Evolutionary conservation across 441 rosid species (phyloP).

Genomic region (Erodium trifolium): DNA sequence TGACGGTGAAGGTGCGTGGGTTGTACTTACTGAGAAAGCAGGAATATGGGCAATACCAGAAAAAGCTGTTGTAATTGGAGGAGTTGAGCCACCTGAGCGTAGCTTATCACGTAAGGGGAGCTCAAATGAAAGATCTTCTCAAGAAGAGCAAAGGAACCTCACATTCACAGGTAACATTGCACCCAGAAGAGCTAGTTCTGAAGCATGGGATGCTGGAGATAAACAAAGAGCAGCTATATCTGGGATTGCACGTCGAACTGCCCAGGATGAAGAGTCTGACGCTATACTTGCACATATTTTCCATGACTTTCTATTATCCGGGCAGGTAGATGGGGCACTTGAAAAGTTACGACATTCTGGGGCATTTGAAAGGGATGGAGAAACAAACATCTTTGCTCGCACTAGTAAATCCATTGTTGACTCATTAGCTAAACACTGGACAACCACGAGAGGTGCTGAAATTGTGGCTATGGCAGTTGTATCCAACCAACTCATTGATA

Average conservation of each 20-base stretch:
- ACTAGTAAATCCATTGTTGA: conserved; percentile 81
- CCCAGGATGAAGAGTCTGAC: conserved; percentile 86
- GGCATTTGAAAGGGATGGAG: conserved; percentile 92
- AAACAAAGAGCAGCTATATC: conserved; percentile 41
- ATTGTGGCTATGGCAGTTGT: conserved; percentile 67
- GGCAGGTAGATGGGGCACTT: conserved; percentile 55
- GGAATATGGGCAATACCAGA: conserved; percentile 98
- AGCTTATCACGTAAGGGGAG: conserved; percentile 88
- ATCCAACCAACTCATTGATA: conserved; percentile 67
- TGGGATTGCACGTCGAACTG: conserved; percentile 53
- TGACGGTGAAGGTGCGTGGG: conserved; percentile 84
- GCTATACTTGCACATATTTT: conserved; percentile 77
- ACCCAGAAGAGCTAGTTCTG: conserved; percentile 60
- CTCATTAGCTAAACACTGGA: conserved; percentile 98
- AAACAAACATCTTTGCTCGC: conserved; percentile 68
- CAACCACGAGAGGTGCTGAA: conserved; percentile 96
- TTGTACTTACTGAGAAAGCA: conserved; percentile 83
- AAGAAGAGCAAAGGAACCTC: conserved; percentile 54
- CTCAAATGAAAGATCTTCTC: conserved; percentile 63
- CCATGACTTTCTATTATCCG: conserved; percentile 62
- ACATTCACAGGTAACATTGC: conserved; percentile 36
- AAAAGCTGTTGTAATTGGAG: conserved; percentile 73
- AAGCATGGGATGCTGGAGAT: conserved; percentile 53
- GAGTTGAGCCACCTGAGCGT: conserved; percentile 91
- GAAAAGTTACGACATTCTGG: conserved; percentile 65